phyloP scores from a whole-genome alignment of 1,284 basidiomycete genomes.

The Ustilago cynodontis region DNA sequence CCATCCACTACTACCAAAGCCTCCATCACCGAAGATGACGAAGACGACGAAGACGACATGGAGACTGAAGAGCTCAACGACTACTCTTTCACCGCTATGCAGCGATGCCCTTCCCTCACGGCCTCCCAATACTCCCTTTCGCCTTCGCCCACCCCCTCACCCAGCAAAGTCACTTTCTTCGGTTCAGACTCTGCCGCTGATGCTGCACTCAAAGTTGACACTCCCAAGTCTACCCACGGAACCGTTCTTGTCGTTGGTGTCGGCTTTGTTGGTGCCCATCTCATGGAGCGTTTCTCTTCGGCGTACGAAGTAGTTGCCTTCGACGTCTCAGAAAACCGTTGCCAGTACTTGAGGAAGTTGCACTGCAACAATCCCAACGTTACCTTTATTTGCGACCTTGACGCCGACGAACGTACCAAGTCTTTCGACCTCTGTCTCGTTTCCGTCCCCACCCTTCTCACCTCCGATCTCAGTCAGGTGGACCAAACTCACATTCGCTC shows the following conservation, averaged over 20 bases:
- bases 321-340: slow-evolving; percentile 35
- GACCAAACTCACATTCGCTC: slow-evolving; percentile 36
- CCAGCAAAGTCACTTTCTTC: slow-evolving; percentile 22
- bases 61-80: slow-evolving; percentile 17
- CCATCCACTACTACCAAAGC: neutral
- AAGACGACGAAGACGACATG: slow-evolving; percentile 21
- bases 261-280: slow-evolving; percentile 40
- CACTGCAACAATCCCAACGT: slow-evolving; percentile 42
- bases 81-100: slow-evolving; percentile 22
- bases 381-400: slow-evolving; percentile 35
- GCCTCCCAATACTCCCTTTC: slow-evolving; percentile 32
- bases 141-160: slow-evolving; percentile 28
- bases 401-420: slow-evolving; percentile 19
- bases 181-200: neutral
- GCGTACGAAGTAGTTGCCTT: slow-evolving; percentile 38
- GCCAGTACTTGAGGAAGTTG: slow-evolving; percentile 24
- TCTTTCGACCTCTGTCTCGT: slow-evolving; percentile 40
- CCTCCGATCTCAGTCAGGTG: slow-evolving; percentile 18
- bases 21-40: neutral
- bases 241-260: slow-evolving; percentile 37
- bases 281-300: slow-evolving; percentile 42
- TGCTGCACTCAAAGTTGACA: slow-evolving; percentile 6
- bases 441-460: slow-evolving; percentile 42
- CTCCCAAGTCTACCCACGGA: slow-evolving; percentile 20
- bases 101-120: slow-evolving; percentile 36